A percentile compares a stretch with the other conserved stretches of the same genome.
phyloP scores from a whole-genome alignment of 192 early-diverging fungal species.

The Coemansia sp. region DNA sequence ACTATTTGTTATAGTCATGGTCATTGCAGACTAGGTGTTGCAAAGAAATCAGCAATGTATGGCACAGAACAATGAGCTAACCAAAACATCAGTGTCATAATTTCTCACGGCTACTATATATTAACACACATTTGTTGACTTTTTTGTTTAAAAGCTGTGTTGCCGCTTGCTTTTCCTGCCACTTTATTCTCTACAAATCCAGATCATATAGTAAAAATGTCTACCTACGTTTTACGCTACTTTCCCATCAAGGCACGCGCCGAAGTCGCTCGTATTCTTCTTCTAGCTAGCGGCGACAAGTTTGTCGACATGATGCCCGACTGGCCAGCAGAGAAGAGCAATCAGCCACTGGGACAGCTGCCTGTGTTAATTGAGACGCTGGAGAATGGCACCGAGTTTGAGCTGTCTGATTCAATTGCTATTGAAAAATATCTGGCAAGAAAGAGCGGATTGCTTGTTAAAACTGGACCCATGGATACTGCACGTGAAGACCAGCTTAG shows the following conservation, averaged over 20 bases:
- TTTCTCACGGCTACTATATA: not conserved
- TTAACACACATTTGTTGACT: not conserved
- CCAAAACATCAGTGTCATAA: not conserved
- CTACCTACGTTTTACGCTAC: slow-evolving; percentile 24
- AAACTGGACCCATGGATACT: slow-evolving; percentile 18
- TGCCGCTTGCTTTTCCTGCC: not conserved
- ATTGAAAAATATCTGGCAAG: slow-evolving; percentile 55
- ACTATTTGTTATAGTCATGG: not conserved
- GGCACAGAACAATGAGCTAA: not conserved
- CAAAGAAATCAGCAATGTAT: not conserved
- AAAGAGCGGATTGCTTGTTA: slow-evolving; percentile 38
- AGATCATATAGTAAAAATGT: not conserved
- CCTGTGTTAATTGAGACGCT: slow-evolving; percentile 54
- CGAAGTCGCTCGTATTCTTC: slow-evolving; percentile 32
- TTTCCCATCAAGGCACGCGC: slow-evolving; percentile 33
- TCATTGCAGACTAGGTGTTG: not conserved
- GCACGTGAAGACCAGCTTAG: slow-evolving; percentile 31
- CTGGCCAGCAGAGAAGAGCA: slow-evolving; percentile 50
- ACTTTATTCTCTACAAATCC: not conserved
- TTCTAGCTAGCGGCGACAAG: slow-evolving; percentile 34
- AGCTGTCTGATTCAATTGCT: slow-evolving; percentile 42
- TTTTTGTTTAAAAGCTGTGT: not conserved
- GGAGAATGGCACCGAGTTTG: slow-evolving; percentile 16
- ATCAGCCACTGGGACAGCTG: slow-evolving; percentile 53
- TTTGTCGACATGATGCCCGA: slow-evolving; percentile 28